Percentiles rank a stretch among this genome's conserved stretches.
Conservation (phyloP, 257 asterid species). For the Solanum rostratum region DNA sequence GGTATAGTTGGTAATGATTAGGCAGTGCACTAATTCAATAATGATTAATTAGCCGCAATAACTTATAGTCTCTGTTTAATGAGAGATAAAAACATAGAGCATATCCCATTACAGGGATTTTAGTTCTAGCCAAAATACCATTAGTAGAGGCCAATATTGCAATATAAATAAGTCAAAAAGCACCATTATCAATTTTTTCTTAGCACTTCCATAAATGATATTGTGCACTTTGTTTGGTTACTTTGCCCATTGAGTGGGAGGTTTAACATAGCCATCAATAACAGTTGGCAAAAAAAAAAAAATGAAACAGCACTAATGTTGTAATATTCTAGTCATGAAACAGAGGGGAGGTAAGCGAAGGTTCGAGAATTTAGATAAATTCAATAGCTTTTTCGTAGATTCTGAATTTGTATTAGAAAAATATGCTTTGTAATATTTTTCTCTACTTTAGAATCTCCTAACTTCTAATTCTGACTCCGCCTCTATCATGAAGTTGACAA, state of each 20-base stretch:
- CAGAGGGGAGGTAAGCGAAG: no score
- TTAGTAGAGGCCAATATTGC: background rate
- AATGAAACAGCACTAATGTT: background rate
- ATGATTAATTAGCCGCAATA: conserved; percentile 16
- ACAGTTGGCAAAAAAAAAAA: background rate
- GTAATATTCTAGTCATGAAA: background rate
- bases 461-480: no score
- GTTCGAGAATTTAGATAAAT: no score
- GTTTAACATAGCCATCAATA: background rate
- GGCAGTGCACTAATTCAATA: conserved; percentile 25
- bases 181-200: conserved; percentile 5
- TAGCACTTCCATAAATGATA: background rate
- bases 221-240: background rate
- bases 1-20: conserved; percentile 30
- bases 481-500: background rate
- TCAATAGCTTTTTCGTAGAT: no score
- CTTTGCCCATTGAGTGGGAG: background rate
- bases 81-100: background rate
- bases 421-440: no score
- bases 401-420: no score
- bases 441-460: no score
- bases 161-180: conserved; percentile 8
- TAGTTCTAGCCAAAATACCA: background rate
- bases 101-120: background rate
- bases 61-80: background rate